These are phyloP conservation scores for Aspergillus pseudoterreus DNA, from an alignment of 2,329 filamentous ascomycete genomes.

Conservation along the genomic window DNA sequence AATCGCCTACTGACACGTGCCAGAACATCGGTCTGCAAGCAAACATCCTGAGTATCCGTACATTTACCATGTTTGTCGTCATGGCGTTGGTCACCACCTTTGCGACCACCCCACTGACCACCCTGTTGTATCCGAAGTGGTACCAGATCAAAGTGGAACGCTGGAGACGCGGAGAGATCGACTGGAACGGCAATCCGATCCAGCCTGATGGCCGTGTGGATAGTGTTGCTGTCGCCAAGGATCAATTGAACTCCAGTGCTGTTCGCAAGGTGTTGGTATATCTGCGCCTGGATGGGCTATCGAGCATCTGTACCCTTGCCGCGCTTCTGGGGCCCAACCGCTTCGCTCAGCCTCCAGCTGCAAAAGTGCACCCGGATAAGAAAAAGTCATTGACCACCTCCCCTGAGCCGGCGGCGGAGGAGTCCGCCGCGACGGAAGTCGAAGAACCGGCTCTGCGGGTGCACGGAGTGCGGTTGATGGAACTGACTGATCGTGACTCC, in stretches of 20 bases:
- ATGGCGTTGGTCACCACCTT: constrained; percentile 90
- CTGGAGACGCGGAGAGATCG: constrained; percentile 81
- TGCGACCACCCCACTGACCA: constrained; percentile 72
- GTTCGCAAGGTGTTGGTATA: constrained; percentile 72
- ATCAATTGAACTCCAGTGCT: constrained; percentile 50
- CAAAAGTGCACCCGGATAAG: constrained; percentile 33
- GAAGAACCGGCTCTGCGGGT: constrained; percentile 57
- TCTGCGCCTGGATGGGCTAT: constrained; percentile 78
- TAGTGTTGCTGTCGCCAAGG: constrained; percentile 37
- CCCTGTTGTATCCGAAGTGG: constrained; percentile 70
- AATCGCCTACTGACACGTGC: not conserved
- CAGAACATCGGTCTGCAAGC: constrained; percentile 79
- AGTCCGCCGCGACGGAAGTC: constrained; percentile 14
- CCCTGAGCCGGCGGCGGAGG: constrained; percentile 21
- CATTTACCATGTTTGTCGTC: constrained; percentile 91
- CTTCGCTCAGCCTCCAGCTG: constrained; percentile 27
- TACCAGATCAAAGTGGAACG: constrained; percentile 70
- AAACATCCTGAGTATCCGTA: constrained; percentile 71
- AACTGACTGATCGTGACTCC: constrained; percentile 87
- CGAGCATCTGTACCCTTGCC: constrained; percentile 77
- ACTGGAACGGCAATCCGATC: constrained; percentile 70
- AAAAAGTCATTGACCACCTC: constrained; percentile 12
- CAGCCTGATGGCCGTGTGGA: constrained; percentile 41
- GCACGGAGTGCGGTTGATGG: constrained; percentile 79
- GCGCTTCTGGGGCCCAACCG: constrained; percentile 65